A percentile compares a stretch with the other conserved stretches of the same genome.
Evolutionary conservation across 345 rosid species (phyloP).

Genomic region (Salix caprea): DNA sequence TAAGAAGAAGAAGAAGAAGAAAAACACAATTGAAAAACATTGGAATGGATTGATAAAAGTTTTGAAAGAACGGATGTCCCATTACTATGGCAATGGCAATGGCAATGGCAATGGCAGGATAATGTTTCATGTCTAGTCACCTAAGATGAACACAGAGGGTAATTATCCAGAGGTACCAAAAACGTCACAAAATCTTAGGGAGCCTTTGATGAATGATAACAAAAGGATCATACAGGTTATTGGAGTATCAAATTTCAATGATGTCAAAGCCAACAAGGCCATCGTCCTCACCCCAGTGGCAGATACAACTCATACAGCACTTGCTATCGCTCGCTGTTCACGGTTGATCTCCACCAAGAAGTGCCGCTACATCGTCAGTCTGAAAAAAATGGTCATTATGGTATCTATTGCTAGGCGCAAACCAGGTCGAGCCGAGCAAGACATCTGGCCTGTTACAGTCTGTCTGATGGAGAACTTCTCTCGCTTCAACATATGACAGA

Average conservation of each 20-base stretch:
- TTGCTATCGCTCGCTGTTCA: constrained; percentile 51
- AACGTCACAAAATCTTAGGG: not conserved
- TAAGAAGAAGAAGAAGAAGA: not conserved
- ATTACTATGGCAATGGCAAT: not conserved
- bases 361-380: constrained; percentile 57
- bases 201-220: not conserved
- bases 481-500: constrained; percentile 33
- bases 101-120: not conserved
- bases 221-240: not conserved
- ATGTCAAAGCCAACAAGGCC: not conserved
- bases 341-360: constrained; percentile 65
- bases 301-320: not conserved
- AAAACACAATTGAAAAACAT: no score
- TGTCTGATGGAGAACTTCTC: constrained; percentile 18
- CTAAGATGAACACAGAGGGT: not conserved
- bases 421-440: constrained; percentile 69
- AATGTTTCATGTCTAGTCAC: not conserved
- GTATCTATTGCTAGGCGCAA: constrained; percentile 48
- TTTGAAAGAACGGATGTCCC: not conserved
- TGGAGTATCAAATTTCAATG: not conserved
- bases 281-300: not conserved
- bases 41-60: not conserved
- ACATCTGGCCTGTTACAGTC: constrained; percentile 55
- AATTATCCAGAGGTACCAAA: not conserved
- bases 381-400: constrained; percentile 47